Conservation (phyloP, 2,329 filamentous ascomycete genomes). For the Aspergillus piperis region DNA sequence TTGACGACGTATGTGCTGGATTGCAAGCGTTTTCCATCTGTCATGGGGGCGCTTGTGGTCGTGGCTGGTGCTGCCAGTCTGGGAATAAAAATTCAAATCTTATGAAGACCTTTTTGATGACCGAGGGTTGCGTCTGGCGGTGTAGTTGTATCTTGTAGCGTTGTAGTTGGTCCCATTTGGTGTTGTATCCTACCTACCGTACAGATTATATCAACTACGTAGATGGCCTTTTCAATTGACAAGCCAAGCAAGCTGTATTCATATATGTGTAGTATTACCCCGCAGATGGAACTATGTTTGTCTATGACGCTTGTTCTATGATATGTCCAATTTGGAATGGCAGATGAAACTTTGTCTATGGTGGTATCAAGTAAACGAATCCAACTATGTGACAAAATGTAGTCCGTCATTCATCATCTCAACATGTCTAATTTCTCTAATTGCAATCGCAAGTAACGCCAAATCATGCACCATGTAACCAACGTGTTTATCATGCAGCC, state of each 20-base stretch:
- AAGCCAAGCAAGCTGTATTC: no score
- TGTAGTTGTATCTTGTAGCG: neutral
- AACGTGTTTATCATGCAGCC: neutral
- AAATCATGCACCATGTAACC: neutral
- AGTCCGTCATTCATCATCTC: neutral
- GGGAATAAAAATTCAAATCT: slow-evolving; percentile 4
- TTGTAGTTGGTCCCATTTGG: neutral
- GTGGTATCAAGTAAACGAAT: neutral
- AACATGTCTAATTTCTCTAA: neutral
- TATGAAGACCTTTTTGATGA: neutral
- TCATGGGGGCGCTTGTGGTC: neutral
- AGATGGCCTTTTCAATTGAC: no score
- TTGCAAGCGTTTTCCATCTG: neutral
- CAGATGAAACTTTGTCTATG: neutral
- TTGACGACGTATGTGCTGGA: neutral
- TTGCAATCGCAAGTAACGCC: neutral
- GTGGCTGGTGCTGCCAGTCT: slow-evolving; percentile 10
- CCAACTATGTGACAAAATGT: neutral
- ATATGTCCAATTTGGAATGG: neutral
- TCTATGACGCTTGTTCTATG: no score
- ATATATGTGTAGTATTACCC: no score
- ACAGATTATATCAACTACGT: no score
- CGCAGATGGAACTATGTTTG: no score
- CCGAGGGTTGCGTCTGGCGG: neutral
- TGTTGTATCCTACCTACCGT: no score